A percentile compares a stretch with the other conserved stretches of the same genome.
Conservation (phyloP, 805 yeast species). For the Blastobotrys americana region DNA sequence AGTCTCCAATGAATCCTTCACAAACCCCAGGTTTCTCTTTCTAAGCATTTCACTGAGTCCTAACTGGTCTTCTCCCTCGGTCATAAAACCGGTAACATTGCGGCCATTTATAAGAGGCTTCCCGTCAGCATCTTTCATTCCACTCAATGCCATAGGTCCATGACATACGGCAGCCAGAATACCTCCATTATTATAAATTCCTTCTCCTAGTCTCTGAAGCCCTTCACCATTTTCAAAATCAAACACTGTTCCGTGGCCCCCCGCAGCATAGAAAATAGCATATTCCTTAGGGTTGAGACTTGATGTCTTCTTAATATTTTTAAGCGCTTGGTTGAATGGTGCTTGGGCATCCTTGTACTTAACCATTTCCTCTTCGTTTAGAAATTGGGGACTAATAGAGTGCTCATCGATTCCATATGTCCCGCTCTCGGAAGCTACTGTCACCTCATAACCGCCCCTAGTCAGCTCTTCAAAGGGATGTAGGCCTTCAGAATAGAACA, state of each 20-base stretch:
- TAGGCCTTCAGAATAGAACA: slow-evolving; percentile 49
- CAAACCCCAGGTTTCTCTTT: slow-evolving; percentile 29
- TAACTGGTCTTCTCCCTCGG: slow-evolving; percentile 41
- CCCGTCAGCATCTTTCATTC: slow-evolving; percentile 40
- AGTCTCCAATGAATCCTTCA: slow-evolving; percentile 34
- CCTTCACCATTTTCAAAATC: slow-evolving; percentile 49
- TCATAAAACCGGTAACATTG: slow-evolving; percentile 55
- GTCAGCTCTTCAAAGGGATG: slow-evolving; percentile 50
- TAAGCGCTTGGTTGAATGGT: slow-evolving; percentile 35
- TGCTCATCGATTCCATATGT: slow-evolving; percentile 51
- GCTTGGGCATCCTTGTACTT: slow-evolving; percentile 35
- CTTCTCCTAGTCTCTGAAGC: slow-evolving; percentile 40
- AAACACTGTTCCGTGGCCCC: slow-evolving; percentile 56
- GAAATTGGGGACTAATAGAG: slow-evolving; percentile 38
- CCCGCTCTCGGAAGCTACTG: slow-evolving; percentile 54
- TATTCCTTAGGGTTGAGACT: slow-evolving; percentile 45
- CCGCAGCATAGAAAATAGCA: slow-evolving; percentile 53
- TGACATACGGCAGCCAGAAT: slow-evolving; percentile 61
- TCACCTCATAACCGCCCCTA: slow-evolving; percentile 45
- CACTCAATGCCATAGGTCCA: slow-evolving; percentile 55
- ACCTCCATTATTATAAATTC: slow-evolving; percentile 46
- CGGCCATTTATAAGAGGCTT: slow-evolving; percentile 44
- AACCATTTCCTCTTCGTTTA: slow-evolving; percentile 39
- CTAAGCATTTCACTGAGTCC: slow-evolving; percentile 28
- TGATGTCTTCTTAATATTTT: slow-evolving; percentile 39